These are phyloP conservation scores for Mycena vitilis DNA, from an alignment of 768 basidiomycete genomes.

Conservation along the genomic window DNA sequence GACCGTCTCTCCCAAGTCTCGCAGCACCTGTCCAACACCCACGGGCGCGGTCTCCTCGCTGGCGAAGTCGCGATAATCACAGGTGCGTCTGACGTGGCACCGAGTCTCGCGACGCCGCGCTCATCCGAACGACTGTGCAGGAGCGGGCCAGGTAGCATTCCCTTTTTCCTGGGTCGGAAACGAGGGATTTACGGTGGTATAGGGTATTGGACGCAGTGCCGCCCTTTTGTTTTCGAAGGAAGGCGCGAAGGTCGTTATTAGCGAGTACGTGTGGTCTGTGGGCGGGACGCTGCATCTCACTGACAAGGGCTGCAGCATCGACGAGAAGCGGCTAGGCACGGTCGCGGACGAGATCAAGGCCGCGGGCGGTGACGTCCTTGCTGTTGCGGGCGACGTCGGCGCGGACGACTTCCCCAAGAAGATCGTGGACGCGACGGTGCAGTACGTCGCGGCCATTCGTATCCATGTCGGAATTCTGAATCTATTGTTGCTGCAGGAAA, in stretches of 20 bases:
- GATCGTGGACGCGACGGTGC: conserved; percentile 79
- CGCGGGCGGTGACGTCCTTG: conserved; percentile 78
- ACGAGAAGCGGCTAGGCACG: conserved; percentile 70
- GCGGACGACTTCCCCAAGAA: conserved; percentile 87
- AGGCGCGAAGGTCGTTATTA: conserved; percentile 87
- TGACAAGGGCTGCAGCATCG: conserved; percentile 61
- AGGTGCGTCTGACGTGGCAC: conserved; percentile 56
- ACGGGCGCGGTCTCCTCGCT: conserved; percentile 69
- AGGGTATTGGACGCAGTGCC: conserved; percentile 84
- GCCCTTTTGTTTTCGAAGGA: conserved; percentile 86
- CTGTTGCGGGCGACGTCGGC: conserved; percentile 82
- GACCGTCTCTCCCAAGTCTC: conserved; percentile 76
- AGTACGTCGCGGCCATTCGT: conserved; percentile 57
- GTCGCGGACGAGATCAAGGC: conserved; percentile 82
- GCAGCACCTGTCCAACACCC: conserved; percentile 69
- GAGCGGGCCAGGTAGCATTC: conserved; percentile 76
- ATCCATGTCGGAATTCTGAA: neutral
- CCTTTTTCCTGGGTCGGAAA: neutral
- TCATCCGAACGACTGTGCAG: conserved; percentile 46
- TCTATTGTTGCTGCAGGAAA: conserved; percentile 54
- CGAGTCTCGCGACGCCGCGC: neutral
- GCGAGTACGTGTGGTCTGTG: conserved; percentile 65
- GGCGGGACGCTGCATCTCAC: neutral
- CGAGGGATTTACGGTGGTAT: neutral
- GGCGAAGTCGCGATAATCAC: conserved; percentile 91